These are phyloP conservation scores for Parascedosporium putredinis DNA, from an alignment of 2,329 filamentous ascomycete species.

Conservation along the genomic window DNA sequence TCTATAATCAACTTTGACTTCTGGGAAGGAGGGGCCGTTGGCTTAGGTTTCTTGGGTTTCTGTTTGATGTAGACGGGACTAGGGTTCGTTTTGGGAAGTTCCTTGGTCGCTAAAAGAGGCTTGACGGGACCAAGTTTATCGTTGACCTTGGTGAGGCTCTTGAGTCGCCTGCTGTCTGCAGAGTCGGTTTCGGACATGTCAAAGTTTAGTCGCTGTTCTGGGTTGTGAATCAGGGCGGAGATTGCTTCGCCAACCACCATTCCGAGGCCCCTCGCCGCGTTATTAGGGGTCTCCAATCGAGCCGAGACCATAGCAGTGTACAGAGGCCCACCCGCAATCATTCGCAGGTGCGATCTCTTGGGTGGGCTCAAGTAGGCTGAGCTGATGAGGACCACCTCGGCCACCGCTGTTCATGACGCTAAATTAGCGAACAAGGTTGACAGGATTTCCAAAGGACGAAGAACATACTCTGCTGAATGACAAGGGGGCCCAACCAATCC, in stretches of 20 bases:
- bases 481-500: slow-evolving; percentile 71
- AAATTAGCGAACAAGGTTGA: background rate
- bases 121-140: slow-evolving; percentile 54
- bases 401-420: too few relatives aligned
- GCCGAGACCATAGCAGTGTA: slow-evolving; percentile 80
- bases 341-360: slow-evolving; percentile 53
- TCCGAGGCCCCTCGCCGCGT: slow-evolving; percentile 68
- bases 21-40: slow-evolving; percentile 17
- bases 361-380: slow-evolving; percentile 65
- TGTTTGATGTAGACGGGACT: slow-evolving; percentile 9
- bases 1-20: slow-evolving; percentile 45
- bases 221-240: slow-evolving; percentile 53
- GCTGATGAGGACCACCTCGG: slow-evolving; percentile 66
- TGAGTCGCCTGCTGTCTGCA: slow-evolving; percentile 66
- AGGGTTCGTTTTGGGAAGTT: slow-evolving; percentile 10
- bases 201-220: slow-evolving; percentile 68
- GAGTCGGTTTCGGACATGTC: slow-evolving; percentile 68
- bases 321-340: slow-evolving; percentile 58
- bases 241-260: slow-evolving; percentile 75
- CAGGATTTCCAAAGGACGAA: background rate
- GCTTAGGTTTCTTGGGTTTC: slow-evolving; percentile 21
- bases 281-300: slow-evolving; percentile 66
- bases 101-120: slow-evolving; percentile 28
- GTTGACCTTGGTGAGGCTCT: slow-evolving; percentile 48
- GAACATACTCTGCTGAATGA: slow-evolving; percentile 73